A percentile compares a stretch with the other conserved stretches of the same genome.
phyloP scores from a whole-genome alignment of 2,329 filamentous ascomycete species.

The Fusarium kyushuense region DNA sequence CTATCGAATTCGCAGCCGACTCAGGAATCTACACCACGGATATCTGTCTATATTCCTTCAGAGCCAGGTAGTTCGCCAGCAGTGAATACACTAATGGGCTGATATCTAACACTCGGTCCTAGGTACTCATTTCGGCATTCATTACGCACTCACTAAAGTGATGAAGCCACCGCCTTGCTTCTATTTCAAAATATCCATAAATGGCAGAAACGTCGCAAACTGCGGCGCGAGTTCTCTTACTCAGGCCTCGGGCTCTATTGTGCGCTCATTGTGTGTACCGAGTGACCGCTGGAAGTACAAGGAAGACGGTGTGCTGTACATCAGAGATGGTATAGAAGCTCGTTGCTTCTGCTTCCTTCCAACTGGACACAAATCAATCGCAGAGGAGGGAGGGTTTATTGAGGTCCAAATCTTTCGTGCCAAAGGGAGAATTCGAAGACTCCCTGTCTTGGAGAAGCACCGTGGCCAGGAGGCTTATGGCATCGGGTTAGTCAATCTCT shows the following conservation, averaged over 20 bases:
- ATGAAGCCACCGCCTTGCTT: slow-evolving; percentile 56
- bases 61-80: slow-evolving; percentile 57
- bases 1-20: slow-evolving; percentile 60
- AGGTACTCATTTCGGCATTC: slow-evolving; percentile 67
- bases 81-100: too few species aligned
- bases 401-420: slow-evolving; percentile 66
- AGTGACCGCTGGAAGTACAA: slow-evolving; percentile 56
- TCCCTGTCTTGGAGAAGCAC: slow-evolving; percentile 58
- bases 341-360: slow-evolving; percentile 64
- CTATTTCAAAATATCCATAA: slow-evolving; percentile 68
- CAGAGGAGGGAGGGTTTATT: slow-evolving; percentile 67
- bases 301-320: slow-evolving; percentile 51
- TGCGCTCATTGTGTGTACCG: slow-evolving; percentile 63
- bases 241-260: slow-evolving; percentile 55
- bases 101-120: slow-evolving; percentile 10
- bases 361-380: slow-evolving; percentile 54
- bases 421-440: slow-evolving; percentile 58
- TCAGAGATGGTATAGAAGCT: slow-evolving; percentile 59
- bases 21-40: slow-evolving; percentile 55
- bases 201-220: slow-evolving; percentile 63
- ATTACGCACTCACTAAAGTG: slow-evolving; percentile 58
- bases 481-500: slow-evolving; percentile 60
- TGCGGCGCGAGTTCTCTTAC: slow-evolving; percentile 62
- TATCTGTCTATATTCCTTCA: slow-evolving; percentile 70
- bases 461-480: slow-evolving; percentile 63